Evolutionary conservation across 2,329 filamentous ascomycete species (phyloP).

Genomic region (Talaromyces sp.): DNA sequence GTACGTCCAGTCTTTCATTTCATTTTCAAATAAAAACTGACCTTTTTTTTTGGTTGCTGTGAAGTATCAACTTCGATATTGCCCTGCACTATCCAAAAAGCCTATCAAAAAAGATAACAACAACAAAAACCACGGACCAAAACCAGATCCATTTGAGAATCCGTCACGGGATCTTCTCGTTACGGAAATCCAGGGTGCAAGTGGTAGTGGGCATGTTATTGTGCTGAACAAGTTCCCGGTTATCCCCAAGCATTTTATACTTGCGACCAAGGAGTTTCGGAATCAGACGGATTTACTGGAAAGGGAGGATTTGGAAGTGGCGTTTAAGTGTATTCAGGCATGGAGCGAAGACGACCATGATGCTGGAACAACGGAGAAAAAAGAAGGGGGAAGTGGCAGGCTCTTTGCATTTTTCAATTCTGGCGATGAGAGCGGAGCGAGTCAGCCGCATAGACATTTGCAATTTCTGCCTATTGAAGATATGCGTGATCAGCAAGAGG

Average conservation of each 20-base stretch:
- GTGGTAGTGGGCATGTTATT: conserved; percentile 30
- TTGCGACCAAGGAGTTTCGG: conserved; percentile 40
- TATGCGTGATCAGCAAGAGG: conserved; percentile 25
- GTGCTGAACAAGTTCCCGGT: conserved; percentile 46
- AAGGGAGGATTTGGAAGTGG: conserved; percentile 34
- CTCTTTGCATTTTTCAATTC: conserved; percentile 48
- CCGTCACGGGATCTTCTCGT: conserved; percentile 38
- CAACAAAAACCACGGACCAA: conserved; percentile 18
- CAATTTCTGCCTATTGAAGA: conserved; percentile 44
- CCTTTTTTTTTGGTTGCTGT: not conserved
- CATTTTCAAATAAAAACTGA: not conserved
- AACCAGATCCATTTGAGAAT: conserved; percentile 40
- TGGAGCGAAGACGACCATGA: conserved; percentile 23
- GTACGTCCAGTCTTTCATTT: conserved; percentile 19
- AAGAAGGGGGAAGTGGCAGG: conserved; percentile 18
- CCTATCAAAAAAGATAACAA: conserved; percentile 20
- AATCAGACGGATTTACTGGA: conserved; percentile 40
- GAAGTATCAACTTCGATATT: conserved; percentile 45
- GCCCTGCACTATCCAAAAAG: conserved; percentile 43
- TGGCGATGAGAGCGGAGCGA: conserved; percentile 43
- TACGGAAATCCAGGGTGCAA: conserved; percentile 27
- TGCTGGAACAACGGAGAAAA: not conserved
- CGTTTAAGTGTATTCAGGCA: conserved; percentile 36
- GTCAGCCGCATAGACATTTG: conserved; percentile 43
- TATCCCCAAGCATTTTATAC: conserved; percentile 44